These are phyloP conservation scores for Vitis rotundifolia DNA, from an alignment of 164 flowering plant species.

Conservation along the genomic window DNA sequence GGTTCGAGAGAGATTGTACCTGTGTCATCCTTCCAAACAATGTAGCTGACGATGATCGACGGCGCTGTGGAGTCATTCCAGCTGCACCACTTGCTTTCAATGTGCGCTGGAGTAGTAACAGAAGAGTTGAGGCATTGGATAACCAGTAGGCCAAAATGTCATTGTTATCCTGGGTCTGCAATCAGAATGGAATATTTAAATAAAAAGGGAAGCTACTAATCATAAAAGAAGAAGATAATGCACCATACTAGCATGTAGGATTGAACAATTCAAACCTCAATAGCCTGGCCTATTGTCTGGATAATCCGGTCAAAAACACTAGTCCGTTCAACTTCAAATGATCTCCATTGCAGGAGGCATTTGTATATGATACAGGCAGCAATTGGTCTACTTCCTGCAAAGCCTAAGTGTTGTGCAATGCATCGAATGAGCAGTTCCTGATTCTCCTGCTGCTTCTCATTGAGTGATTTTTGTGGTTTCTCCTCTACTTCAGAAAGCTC, in stretches of 20 bases:
- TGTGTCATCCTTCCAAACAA: constrained; percentile 96
- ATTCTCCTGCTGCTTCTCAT: constrained; percentile 94
- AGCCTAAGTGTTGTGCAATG: constrained; percentile 85
- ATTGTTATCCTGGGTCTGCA: constrained; percentile 88
- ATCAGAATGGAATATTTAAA: constrained; percentile 9
- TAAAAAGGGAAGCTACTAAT: constrained; percentile 8
- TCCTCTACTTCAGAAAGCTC: constrained; percentile 80
- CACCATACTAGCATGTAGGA: neutral
- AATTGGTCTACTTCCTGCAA: constrained; percentile 80
- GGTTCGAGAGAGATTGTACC: constrained; percentile 32
- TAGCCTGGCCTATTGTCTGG: constrained; percentile 91
- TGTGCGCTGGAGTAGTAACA: constrained; percentile 90
- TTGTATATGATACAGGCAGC: constrained; percentile 97
- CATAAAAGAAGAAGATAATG: constrained; percentile 1
- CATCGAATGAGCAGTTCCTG: constrained; percentile 81
- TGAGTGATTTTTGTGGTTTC: constrained; percentile 93
- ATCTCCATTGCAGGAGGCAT: constrained; percentile 98
- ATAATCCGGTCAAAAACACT: constrained; percentile 95
- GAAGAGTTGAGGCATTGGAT: constrained; percentile 90
- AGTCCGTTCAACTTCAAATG: constrained; percentile 97
- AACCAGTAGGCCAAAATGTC: constrained; percentile 91
- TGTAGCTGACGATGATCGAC: constrained; percentile 84
- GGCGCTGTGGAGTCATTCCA: constrained; percentile 91
- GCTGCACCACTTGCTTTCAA: constrained; percentile 96
- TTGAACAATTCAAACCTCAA: constrained; percentile 62